These are phyloP conservation scores for Beta vulgaris DNA, from an alignment of 148 eudicot genomes.

Conservation along the genomic window DNA sequence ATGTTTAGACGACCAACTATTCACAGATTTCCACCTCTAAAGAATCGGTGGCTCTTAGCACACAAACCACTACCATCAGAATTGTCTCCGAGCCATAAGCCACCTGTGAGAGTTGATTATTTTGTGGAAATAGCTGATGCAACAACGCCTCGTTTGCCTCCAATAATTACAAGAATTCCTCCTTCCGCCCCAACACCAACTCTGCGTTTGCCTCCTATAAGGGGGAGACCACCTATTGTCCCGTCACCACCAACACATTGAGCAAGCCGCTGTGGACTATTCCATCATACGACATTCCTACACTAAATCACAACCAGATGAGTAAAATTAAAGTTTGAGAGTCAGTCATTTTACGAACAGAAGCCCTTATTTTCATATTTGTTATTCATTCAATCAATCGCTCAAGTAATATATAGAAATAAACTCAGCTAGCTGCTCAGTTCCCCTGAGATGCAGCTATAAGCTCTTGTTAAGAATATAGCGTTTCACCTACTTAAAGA, in stretches of 20 bases:
- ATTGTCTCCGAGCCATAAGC: not conserved
- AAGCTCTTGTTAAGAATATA: not conserved
- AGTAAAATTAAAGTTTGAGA: not conserved
- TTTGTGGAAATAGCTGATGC: not conserved
- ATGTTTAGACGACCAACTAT: not conserved
- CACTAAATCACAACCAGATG: not conserved
- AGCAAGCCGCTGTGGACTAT: not conserved
- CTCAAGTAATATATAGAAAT: not conserved
- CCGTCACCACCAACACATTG: not conserved
- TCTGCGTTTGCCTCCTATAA: conserved; percentile 3
- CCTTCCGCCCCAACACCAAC: not conserved
- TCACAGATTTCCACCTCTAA: not conserved
- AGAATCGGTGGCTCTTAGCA: not conserved
- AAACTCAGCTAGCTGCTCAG: conserved; percentile 4
- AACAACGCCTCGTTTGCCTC: not conserved
- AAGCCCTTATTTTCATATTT: too few species aligned
- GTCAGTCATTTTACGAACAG: too few species aligned
- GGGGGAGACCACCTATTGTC: not conserved
- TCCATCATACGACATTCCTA: not conserved
- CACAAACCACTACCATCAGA: not conserved
- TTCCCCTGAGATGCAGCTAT: not conserved
- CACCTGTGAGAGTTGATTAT: not conserved
- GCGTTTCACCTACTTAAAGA: too few species aligned
- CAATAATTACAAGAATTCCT: not conserved
- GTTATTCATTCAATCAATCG: too few species aligned